Percentiles rank a stretch among this genome's conserved stretches.
Evolutionary conservation across 1,284 basidiomycete species (phyloP).

Genomic region (Erythrobasidium hasegawianum): DNA sequence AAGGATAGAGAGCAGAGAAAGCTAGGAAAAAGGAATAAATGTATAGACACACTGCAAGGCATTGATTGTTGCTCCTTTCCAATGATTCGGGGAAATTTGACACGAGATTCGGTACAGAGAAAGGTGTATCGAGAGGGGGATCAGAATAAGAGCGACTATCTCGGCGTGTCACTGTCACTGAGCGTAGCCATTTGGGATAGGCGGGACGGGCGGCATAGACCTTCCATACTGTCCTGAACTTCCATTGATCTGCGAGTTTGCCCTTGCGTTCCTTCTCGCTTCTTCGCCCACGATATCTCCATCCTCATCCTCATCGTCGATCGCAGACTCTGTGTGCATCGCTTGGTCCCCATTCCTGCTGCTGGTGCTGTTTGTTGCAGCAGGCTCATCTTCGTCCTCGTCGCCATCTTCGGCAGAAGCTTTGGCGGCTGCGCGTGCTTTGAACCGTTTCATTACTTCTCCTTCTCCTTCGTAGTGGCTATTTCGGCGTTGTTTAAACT

Average conservation of each 20-base stretch:
- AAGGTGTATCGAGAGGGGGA: too few relatives aligned
- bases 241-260: conserved; percentile 4
- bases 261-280: neutral
- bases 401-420: conserved; percentile 25
- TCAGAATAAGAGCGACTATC: too few relatives aligned
- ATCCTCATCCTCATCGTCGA: conserved; percentile 9
- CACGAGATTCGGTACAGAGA: too few relatives aligned
- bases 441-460: conserved; percentile 33
- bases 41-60: too few relatives aligned
- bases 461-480: conserved; percentile 30
- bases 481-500: conserved; percentile 27
- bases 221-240: neutral
- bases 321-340: conserved; percentile 4
- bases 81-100: too few relatives aligned
- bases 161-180: neutral
- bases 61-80: too few relatives aligned
- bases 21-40: too few relatives aligned
- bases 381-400: neutral
- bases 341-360: too few relatives aligned
- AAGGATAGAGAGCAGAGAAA: too few relatives aligned
- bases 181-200: conserved; percentile 12
- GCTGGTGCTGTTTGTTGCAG: too few relatives aligned
- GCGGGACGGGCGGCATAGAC: conserved; percentile 24
- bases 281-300: conserved; percentile 2
- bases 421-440: conserved; percentile 3